Evolutionary conservation across 2,329 filamentous ascomycete species (phyloP).

Genomic region (Bipolaris victoriae): DNA sequence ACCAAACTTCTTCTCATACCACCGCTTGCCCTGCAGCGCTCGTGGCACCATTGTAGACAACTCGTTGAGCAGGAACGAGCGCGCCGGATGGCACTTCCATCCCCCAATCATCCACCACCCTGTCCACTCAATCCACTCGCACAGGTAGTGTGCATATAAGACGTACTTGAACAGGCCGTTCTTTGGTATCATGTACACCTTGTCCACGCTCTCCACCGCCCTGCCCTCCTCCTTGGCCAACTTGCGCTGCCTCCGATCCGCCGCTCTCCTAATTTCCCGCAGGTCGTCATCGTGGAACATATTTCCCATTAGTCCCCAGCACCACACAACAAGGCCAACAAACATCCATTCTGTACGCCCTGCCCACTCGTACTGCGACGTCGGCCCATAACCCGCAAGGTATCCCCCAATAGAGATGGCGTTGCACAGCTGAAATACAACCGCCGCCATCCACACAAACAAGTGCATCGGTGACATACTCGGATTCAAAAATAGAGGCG

Average conservation of each 20-base stretch:
- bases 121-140: conserved; percentile 95
- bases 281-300: conserved; percentile 90
- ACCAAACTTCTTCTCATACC: conserved; percentile 90
- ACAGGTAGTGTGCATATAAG: conserved; percentile 92
- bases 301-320: conserved; percentile 76
- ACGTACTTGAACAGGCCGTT: conserved; percentile 82
- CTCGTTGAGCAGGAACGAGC: conserved; percentile 85
- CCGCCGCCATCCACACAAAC: conserved; percentile 67
- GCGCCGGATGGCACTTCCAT: conserved; percentile 72
- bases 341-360: conserved; percentile 55
- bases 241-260: conserved; percentile 64
- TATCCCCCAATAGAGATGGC: conserved; percentile 78
- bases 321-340: conserved; percentile 76
- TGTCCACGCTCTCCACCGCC: conserved; percentile 64
- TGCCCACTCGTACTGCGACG: conserved; percentile 61
- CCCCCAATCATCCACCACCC: conserved; percentile 82
- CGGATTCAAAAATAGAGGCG: conserved; percentile 78
- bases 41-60: conserved; percentile 88
- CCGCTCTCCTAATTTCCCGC: conserved; percentile 79
- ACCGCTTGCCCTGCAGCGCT: conserved; percentile 77
- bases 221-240: conserved; percentile 55
- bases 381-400: conserved; percentile 80
- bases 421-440: conserved; percentile 81
- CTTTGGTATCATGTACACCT: conserved; percentile 86
- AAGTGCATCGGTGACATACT: conserved; percentile 90